These are phyloP conservation scores for Prunus campanulata DNA, from an alignment of 306 rosid genomes.

Conservation along the genomic window DNA sequence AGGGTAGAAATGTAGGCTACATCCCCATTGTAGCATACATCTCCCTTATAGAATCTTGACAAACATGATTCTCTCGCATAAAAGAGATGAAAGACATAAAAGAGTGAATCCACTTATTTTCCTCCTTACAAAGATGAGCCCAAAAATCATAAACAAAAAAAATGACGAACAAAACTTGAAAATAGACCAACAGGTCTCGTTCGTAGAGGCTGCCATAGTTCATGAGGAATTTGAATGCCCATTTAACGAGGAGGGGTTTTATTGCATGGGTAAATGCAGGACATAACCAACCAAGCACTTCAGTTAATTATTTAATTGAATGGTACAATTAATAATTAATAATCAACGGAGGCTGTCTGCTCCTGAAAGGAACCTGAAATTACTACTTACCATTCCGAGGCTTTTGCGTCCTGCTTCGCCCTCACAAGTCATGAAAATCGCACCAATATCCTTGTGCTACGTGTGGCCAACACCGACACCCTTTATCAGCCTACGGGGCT, in stretches of 20 bases:
- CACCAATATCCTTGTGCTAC: slow-evolving; percentile 48
- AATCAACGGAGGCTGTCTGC: slow-evolving; percentile 36
- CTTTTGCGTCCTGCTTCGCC: slow-evolving; percentile 58
- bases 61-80: no score
- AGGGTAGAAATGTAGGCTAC: no score
- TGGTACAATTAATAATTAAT: neutral
- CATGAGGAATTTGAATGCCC: neutral
- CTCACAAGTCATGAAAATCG: slow-evolving; percentile 13
- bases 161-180: neutral
- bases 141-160: neutral
- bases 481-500: slow-evolving; percentile 42
- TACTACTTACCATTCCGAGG: slow-evolving; percentile 41
- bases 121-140: no score
- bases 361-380: slow-evolving; percentile 45
- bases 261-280: slow-evolving; percentile 5
- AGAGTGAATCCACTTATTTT: no score
- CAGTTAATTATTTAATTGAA: no score
- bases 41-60: no score
- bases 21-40: no score
- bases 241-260: slow-evolving; percentile 1
- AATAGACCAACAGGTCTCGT: neutral
- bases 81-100: no score
- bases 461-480: slow-evolving; percentile 65
- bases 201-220: no score
- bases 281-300: neutral